Base-by-base conservation (phyloP, 1,139 yeast genomes). In the Candida glucosophila region DNA sequence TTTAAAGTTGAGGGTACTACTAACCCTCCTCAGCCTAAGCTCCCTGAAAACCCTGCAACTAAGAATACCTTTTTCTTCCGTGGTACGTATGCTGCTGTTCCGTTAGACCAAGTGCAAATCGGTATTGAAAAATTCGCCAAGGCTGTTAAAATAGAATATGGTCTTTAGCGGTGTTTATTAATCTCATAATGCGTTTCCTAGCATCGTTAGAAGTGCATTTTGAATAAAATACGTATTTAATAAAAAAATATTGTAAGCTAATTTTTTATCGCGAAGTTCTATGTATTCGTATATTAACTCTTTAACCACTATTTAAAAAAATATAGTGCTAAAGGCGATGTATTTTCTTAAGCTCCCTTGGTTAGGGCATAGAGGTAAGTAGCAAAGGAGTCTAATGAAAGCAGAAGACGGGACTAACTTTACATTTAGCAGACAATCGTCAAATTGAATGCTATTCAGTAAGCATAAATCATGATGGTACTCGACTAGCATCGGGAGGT, bases 401-500 rank as follows among this genome's bases (percentile, higher is more conserved):
- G 20, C 9, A 7, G 5, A 25, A 9, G 15, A 3, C 6, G n/a
- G 17, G 13, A n/a, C n/a, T n/a, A 37, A 39, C 39, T 35, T 38
- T 15, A 12, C 17, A 3, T 8, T 7, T 40, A 61, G 96, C 85
- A 47, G 95, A 85, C 41, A 75, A 77, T 37, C 70, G 83, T 39
- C 73, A 70, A 37, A 78, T 77, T 39, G 97, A 88, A 45, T 80
- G 93, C 19, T 90, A 85, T 48, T 76, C 97, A 0, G 72, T 88
- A 6, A 75, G 77, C 28, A 77, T 83, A 8, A 79, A 82, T 35
- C 71, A 82, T 1, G 93, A 85, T 52, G 95, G 95, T 2, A 55
- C 75, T 21, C 58, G 95, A 31, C 52, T 90, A 22, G 98, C 96
- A 2, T 78, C 96, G 1, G 98, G 98, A 10, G 98, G 98, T 2